Conservation (phyloP, 2,329 filamentous ascomycete species). For the Neocucurbitaria cava region DNA sequence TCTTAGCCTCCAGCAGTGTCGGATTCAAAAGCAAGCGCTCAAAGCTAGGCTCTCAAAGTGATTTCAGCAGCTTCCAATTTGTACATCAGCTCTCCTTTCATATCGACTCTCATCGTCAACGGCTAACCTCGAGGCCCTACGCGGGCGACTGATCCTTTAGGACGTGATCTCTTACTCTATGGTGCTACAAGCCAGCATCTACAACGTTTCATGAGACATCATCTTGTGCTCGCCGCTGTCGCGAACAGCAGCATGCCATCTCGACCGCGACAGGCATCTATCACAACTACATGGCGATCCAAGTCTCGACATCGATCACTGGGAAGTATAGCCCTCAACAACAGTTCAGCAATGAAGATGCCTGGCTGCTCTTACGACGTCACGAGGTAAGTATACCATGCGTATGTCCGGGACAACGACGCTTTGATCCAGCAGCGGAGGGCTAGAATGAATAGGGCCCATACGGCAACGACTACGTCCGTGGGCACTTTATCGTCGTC, state of each 20-base stretch:
- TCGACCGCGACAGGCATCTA: slow-evolving; percentile 2
- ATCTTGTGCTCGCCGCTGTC: slow-evolving; percentile 5
- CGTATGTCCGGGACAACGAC: neutral
- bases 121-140: slow-evolving; percentile 37
- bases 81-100: slow-evolving; percentile 9
- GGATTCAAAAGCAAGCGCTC: slow-evolving; percentile 16
- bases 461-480: neutral
- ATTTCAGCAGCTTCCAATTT: slow-evolving; percentile 5
- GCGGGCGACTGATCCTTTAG: slow-evolving; percentile 34
- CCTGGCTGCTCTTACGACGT: neutral
- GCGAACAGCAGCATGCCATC: slow-evolving; percentile 6
- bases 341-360: neutral
- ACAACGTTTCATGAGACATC: slow-evolving; percentile 12
- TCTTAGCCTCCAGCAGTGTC: slow-evolving; percentile 8
- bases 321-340: slow-evolving; percentile 1
- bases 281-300: slow-evolving; percentile 1
- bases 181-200: slow-evolving; percentile 35
- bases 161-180: slow-evolving; percentile 34
- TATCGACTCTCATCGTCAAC: slow-evolving; percentile 6
- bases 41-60: slow-evolving; percentile 10
- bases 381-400: neutral
- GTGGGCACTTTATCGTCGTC: neutral
- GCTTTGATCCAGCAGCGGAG: neutral
- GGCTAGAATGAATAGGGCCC: neutral
- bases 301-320: neutral